phyloP scores from a whole-genome alignment of 257 asterid species.

The Coffea canephora region DNA sequence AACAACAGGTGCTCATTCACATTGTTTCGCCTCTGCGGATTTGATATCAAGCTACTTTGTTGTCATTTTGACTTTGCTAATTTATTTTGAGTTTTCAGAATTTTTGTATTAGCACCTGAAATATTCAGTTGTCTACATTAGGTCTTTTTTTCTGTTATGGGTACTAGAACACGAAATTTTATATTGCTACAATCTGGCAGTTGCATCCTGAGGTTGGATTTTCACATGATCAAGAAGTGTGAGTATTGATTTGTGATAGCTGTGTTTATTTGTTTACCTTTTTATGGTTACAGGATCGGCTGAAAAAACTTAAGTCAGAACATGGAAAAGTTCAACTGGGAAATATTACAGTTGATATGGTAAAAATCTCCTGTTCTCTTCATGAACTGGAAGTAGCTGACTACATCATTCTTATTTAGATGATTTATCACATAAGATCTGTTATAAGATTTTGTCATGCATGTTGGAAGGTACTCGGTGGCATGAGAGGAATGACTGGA shows the following conservation, averaged over 20 bases:
- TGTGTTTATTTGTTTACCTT: slow-evolving; percentile 8
- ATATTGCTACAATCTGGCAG: not conserved
- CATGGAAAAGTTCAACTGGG: slow-evolving; percentile 86
- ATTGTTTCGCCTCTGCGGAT: not conserved
- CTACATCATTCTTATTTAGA: not conserved
- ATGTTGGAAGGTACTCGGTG: slow-evolving; percentile 80
- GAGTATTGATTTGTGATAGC: not conserved
- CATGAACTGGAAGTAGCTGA: not conserved
- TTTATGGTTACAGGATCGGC: slow-evolving; percentile 53
- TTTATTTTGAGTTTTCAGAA: not conserved
- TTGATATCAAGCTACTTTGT: slow-evolving; percentile 3
- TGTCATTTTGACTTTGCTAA: not conserved
- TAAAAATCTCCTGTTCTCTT: slow-evolving; percentile 24
- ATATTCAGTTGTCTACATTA: not conserved
- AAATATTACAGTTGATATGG: slow-evolving; percentile 89
- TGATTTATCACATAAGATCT: not conserved
- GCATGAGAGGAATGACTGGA: slow-evolving; percentile 99
- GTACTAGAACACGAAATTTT: not conserved
- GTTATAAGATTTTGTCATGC: slow-evolving; percentile 11
- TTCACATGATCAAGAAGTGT: not conserved
- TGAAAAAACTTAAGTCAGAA: slow-evolving; percentile 70
- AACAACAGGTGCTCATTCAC: slow-evolving; percentile 55
- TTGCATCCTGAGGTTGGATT: not conserved
- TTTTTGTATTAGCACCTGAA: not conserved
- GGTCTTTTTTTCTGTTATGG: not conserved